phyloP scores from a whole-genome alignment of 257 asterid species.

The Plantago elongata region DNA sequence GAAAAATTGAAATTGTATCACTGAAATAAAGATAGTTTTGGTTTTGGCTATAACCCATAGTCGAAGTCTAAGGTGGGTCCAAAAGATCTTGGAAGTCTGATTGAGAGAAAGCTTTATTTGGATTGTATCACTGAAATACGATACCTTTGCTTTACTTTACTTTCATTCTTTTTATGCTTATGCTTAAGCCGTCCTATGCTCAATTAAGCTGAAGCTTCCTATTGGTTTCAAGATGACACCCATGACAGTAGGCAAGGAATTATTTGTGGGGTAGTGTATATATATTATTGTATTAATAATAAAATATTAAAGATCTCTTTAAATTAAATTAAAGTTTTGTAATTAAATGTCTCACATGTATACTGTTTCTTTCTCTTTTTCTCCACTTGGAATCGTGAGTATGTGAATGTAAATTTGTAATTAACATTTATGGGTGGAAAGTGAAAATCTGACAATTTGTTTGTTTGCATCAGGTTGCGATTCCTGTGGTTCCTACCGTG shows the following conservation, averaged over 20 bases:
- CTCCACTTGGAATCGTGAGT: too few relatives aligned
- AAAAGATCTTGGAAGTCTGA: slow-evolving; percentile 14
- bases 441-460: not conserved
- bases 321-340: not conserved
- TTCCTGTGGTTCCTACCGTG: slow-evolving; percentile 96
- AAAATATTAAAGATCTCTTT: not conserved
- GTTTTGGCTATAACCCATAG: too few relatives aligned
- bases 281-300: not conserved
- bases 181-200: slow-evolving; percentile 24
- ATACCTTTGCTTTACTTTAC: slow-evolving; percentile 35
- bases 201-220: too few relatives aligned
- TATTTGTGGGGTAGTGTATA: slow-evolving; percentile 2
- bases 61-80: slow-evolving; percentile 22
- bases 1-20: too few relatives aligned
- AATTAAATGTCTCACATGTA: not conserved
- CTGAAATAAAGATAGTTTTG: too few relatives aligned
- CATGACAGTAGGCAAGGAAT: not conserved
- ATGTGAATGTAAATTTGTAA: too few relatives aligned
- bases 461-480: slow-evolving; percentile 60
- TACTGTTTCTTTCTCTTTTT: too few relatives aligned
- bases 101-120: slow-evolving; percentile 29
- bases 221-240: slow-evolving; percentile 23
- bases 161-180: slow-evolving; percentile 62
- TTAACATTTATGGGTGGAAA: not conserved
- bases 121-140: too few relatives aligned